Base-by-base conservation (phyloP, 1,284 basidiomycete species). In the Pseudozyma hubeiensis region DNA sequence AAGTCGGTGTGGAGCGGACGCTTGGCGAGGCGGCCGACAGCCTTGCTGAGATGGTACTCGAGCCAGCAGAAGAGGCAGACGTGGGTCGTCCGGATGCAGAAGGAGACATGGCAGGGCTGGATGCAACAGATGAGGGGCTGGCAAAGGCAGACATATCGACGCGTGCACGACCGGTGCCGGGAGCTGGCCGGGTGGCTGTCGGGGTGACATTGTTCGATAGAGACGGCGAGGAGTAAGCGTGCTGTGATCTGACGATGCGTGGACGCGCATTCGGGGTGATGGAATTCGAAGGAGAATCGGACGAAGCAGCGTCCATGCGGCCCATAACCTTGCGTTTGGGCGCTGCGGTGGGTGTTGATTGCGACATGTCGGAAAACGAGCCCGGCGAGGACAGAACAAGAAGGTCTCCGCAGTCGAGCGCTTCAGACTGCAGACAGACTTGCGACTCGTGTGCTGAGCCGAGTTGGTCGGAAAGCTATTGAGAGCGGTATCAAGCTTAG, bases 301-400 rank as follows among this genome's bases (percentile, higher is more conserved):
- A 45, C 7, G 58, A 34, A 19, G 35, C 70, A 16, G 54, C 41
- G 16, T 75, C 68, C 63, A 71, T 72, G 8, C 68, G 68, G 13
- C 53, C 68, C 73, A 72, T 75, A 30, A 73, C 73, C 57, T 71
- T 73, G 53, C 70, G 70, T 34, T 73, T 73, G 19, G 70, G 56
- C 41, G 44, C 49, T 3, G 64, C 53, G 13, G 64, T 67, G 17
- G 64, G 70, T 9, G 64, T 73, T 19, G 70, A 64, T 16, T 73
- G 64, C 50, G 70, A 60, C 70, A 73, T 73, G 16, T 9, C 31
- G 34, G 19, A 24, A 9, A 24, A 24, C 24, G 10, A 14, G 14
- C 35, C 16, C 40, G 40, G 7, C 40, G 40, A 41, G 40, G n/a
- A 16, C 35, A 37, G 35, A 14, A 9, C 8, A 37, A 2, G 35